Evolutionary conservation across 495 filamentous ascomycete genomes (phyloP), one percentile per base, ranked within the genome.

Genomic region (Echria macrotheca): DNA sequence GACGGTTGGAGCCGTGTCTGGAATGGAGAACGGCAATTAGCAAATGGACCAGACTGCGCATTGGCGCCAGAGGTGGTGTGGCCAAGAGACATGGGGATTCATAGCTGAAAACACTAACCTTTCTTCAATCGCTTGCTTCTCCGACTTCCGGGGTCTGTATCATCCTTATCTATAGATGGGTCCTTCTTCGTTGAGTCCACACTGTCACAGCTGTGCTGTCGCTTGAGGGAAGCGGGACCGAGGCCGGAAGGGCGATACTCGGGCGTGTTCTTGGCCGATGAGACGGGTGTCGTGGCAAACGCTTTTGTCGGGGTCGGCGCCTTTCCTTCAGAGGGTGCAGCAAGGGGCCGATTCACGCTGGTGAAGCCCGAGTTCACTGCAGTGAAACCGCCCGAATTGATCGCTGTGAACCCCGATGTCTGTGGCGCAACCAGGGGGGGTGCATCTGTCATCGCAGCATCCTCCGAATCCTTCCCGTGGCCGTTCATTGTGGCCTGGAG

Each of bases 91-190:
- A 42, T 43, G 37, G 39, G 36, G 1, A 31, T 6, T 31, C 6
- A 31, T 6, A 31, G 12, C 12, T 31, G 28, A 12, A 25, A 44
- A 44, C 12, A 41, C 38, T 10, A 10, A 93, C 87, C 90, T 79
- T 95, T 96, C 68, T 91, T 94, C 7, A 95, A 69, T 28, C 93
- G 79, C 70, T 98, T 97, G 65, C 90, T 96, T 44, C 91, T 81
- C 49, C 94, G 78, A 45, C 80, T 41, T 2, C 38, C 38, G 2
- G 38, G 81, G 50, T 96, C 88, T 5, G 69, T 73, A 33, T 89
- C 84, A 18, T 81, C 78, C 32, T 78, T 78, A 22, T 81, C 83
- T 31, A 71, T 73, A 19, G 83, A 79, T 4, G 65, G 71, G 26
- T 82, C 82, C 50, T 74, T 76, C 42, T 67, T 73, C 7, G 66